Evolutionary conservation across 768 basidiomycete genomes (phyloP).

Genomic region (Ramaria rubella): DNA sequence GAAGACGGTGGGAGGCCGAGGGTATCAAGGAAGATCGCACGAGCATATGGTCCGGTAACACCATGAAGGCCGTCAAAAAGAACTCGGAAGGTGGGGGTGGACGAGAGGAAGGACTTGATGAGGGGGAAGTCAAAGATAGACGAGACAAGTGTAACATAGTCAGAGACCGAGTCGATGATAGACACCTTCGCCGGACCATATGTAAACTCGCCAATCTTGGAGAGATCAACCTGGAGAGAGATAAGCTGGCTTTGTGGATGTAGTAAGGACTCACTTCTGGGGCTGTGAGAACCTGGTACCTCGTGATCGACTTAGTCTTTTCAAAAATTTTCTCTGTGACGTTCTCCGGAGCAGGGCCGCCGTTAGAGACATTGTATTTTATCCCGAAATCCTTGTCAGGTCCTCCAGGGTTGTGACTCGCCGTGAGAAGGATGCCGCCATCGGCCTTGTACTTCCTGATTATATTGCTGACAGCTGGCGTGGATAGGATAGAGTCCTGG

Average conservation of each 20-base stretch:
- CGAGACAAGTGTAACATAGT: constrained; percentile 80
- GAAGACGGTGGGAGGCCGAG: constrained; percentile 76
- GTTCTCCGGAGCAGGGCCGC: constrained; percentile 93
- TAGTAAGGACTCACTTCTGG: constrained; percentile 48
- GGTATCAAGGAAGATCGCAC: constrained; percentile 74
- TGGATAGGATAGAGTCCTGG: constrained; percentile 86
- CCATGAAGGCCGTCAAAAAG: constrained; percentile 96
- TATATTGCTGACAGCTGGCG: constrained; percentile 92
- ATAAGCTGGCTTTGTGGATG: constrained; percentile 1
- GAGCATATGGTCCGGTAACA: constrained; percentile 95
- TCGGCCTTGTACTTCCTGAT: constrained; percentile 95
- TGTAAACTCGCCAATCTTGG: constrained; percentile 61
- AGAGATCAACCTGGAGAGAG: constrained; percentile 66
- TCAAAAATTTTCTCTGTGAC: constrained; percentile 96
- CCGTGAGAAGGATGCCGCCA: constrained; percentile 95
- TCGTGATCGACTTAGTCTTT: constrained; percentile 77
- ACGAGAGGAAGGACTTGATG: constrained; percentile 81
- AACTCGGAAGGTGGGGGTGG: constrained; percentile 62
- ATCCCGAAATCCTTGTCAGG: constrained; percentile 99
- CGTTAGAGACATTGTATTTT: constrained; percentile 98
- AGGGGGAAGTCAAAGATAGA: constrained; percentile 91
- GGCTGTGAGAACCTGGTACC: constrained; percentile 79
- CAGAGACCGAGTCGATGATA: constrained; percentile 89
- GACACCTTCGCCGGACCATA: constrained; percentile 82
- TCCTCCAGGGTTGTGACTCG: constrained; percentile 96